Conservation (phyloP, 768 basidiomycete species). For the Leccinum sublutescens region DNA sequence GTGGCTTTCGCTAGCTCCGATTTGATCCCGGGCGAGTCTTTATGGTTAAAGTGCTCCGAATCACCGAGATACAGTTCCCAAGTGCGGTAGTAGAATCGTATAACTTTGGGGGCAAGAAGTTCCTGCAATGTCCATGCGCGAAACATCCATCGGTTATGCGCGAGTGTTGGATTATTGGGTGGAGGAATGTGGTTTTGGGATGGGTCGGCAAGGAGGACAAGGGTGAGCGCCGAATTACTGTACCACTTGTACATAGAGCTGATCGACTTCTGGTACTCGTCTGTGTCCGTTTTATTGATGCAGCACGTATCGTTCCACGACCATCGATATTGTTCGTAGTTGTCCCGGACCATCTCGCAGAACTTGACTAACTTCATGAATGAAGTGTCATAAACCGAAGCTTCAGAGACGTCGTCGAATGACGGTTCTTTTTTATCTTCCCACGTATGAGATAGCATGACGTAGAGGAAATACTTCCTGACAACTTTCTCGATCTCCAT, state of each 20-base stretch:
- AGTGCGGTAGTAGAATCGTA: conserved; percentile 10
- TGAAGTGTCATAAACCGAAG: neutral
- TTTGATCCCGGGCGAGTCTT: neutral
- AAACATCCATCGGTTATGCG: conserved; percentile 14
- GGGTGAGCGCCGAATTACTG: conserved; percentile 4
- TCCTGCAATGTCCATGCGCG: conserved; percentile 18
- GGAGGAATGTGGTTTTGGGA: neutral
- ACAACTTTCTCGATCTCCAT: neutral
- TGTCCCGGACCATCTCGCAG: conserved; percentile 6
- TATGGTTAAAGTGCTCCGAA: conserved; percentile 4
- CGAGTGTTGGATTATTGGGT: neutral
- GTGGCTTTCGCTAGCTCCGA: neutral
- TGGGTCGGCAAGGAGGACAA: conserved; percentile 8
- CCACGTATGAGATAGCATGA: neutral
- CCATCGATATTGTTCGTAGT: conserved; percentile 4
- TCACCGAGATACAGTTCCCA: conserved; percentile 10
- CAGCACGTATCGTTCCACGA: conserved; percentile 15
- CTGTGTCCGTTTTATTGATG: conserved; percentile 1
- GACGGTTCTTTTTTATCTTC: neutral
- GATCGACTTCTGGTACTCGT: neutral
- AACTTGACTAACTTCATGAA: conserved; percentile 11
- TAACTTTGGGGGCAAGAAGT: conserved; percentile 10
- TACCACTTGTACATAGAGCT: too few species aligned
- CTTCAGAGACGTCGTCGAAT: neutral
- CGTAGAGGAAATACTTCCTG: neutral